These are phyloP conservation scores for Plectosphaerella cucumerina DNA, from an alignment of 2,329 filamentous ascomycete species.

Conservation along the genomic window DNA sequence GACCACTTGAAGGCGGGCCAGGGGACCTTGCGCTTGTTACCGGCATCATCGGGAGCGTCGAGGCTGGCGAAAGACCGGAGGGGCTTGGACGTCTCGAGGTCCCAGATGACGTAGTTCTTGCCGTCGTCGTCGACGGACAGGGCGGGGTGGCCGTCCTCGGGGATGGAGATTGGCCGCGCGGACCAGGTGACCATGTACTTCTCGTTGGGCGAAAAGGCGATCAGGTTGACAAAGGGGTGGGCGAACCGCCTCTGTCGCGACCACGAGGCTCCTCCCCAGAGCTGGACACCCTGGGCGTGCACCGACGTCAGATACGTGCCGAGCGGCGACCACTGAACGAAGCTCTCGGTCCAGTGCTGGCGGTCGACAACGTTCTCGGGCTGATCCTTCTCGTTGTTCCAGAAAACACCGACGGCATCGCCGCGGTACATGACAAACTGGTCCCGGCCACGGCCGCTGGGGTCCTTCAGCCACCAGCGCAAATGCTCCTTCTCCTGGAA, in stretches of 20 bases:
- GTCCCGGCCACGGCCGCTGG: slow-evolving; percentile 74
- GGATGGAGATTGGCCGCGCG: slow-evolving; percentile 84
- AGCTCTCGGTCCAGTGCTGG: slow-evolving; percentile 95
- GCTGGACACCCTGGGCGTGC: slow-evolving; percentile 92
- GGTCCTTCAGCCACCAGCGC: slow-evolving; percentile 86
- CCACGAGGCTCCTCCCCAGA: slow-evolving; percentile 93
- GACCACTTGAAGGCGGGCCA: slow-evolving; percentile 99
- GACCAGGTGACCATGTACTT: slow-evolving; percentile 97
- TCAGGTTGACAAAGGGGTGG: slow-evolving; percentile 90
- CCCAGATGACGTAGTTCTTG: slow-evolving; percentile 99
- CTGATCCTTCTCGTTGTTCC: slow-evolving; percentile 93
- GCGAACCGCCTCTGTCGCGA: slow-evolving; percentile 87
- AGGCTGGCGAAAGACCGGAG: slow-evolving; percentile 91
- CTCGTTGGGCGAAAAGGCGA: slow-evolving; percentile 92
- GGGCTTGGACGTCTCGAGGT: slow-evolving; percentile 83
- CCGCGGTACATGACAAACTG: slow-evolving; percentile 94
- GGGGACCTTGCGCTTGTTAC: slow-evolving; percentile 83
- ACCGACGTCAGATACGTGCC: slow-evolving; percentile 94
- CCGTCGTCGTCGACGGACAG: slow-evolving; percentile 90
- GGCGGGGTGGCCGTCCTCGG: slow-evolving; percentile 80
- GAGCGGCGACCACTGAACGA: slow-evolving; percentile 95
- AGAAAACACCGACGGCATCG: slow-evolving; percentile 91
- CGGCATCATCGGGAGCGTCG: slow-evolving; percentile 66
- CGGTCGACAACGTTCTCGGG: slow-evolving; percentile 89
- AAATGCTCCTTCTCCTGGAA: slow-evolving; percentile 94